A percentile compares a stretch with the other conserved stretches of the same genome.
Conservation (phyloP, 2,329 filamentous ascomycete genomes). For the Colletotrichum aenigma region DNA sequence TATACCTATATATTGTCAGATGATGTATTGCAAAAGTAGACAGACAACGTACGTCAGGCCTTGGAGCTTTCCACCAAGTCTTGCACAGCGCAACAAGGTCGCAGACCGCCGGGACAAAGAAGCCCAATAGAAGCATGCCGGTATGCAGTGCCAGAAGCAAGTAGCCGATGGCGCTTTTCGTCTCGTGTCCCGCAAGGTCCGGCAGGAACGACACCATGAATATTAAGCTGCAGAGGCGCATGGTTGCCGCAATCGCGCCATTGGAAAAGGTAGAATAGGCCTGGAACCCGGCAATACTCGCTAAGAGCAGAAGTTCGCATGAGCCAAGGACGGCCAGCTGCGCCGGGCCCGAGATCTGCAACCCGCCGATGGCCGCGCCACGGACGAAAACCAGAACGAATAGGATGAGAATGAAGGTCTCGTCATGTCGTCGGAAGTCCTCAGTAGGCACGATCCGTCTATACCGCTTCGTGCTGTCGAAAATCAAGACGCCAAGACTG, state of each 20-base stretch:
- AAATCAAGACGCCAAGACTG: slow-evolving; percentile 32
- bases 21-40: not conserved
- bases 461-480: slow-evolving; percentile 68
- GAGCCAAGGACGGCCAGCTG: slow-evolving; percentile 72
- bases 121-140: slow-evolving; percentile 70
- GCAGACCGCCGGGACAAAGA: slow-evolving; percentile 65
- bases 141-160: slow-evolving; percentile 69
- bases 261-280: slow-evolving; percentile 13
- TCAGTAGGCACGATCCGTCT: slow-evolving; percentile 59
- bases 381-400: slow-evolving; percentile 68
- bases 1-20: not conserved
- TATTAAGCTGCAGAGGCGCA: slow-evolving; percentile 53
- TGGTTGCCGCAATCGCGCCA: slow-evolving; percentile 8
- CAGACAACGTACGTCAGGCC: slow-evolving; percentile 17
- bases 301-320: slow-evolving; percentile 69
- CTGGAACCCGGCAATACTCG: slow-evolving; percentile 20
- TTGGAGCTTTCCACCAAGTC: not conserved
- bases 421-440: slow-evolving; percentile 42
- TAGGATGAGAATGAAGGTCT: slow-evolving; percentile 63
- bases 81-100: slow-evolving; percentile 2
- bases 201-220: slow-evolving; percentile 53
- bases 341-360: slow-evolving; percentile 60
- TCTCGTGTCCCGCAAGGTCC: slow-evolving; percentile 64
- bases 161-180: slow-evolving; percentile 74
- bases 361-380: slow-evolving; percentile 70